These are phyloP conservation scores for Lavandula angustifolia DNA, from an alignment of 257 asterid genomes.

Conservation along the genomic window DNA sequence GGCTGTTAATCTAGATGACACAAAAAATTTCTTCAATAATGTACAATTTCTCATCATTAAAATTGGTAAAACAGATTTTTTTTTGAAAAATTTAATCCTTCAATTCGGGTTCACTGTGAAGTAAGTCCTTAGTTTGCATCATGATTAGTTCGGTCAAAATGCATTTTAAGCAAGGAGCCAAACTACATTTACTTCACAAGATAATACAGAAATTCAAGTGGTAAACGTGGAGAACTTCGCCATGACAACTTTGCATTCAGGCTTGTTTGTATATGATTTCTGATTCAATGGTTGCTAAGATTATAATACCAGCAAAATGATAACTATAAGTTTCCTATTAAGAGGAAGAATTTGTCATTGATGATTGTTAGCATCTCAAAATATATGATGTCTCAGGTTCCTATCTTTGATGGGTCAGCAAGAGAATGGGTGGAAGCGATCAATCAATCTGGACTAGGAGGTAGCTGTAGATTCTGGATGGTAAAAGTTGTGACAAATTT, in stretches of 20 bases:
- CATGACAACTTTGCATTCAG: slow-evolving; percentile 6
- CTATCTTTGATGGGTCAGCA: slow-evolving; percentile 95
- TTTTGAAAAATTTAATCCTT: background rate
- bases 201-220: background rate
- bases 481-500: slow-evolving; percentile 57
- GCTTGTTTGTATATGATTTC: slow-evolving; percentile 17
- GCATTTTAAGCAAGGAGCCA: background rate
- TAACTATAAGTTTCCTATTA: slow-evolving; percentile 4
- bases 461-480: slow-evolving; percentile 61
- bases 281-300: slow-evolving; percentile 10
- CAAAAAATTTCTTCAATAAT: background rate
- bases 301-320: background rate
- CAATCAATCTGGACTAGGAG: slow-evolving; percentile 65
- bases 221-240: background rate
- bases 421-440: slow-evolving; percentile 90
- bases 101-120: slow-evolving; percentile 14
- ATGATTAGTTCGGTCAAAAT: background rate
- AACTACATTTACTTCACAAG: slow-evolving; percentile 18
- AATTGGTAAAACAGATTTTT: background rate
- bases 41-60: slow-evolving; percentile 4
- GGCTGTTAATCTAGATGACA: slow-evolving; percentile 9
- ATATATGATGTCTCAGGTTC: slow-evolving; percentile 58
- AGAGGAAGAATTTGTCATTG: slow-evolving; percentile 21
- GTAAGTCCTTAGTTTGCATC: slow-evolving; percentile 4
- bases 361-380: slow-evolving; percentile 1